phyloP scores from a whole-genome alignment of 208 protist species.

The Acanthamoeba rhysodes region DNA sequence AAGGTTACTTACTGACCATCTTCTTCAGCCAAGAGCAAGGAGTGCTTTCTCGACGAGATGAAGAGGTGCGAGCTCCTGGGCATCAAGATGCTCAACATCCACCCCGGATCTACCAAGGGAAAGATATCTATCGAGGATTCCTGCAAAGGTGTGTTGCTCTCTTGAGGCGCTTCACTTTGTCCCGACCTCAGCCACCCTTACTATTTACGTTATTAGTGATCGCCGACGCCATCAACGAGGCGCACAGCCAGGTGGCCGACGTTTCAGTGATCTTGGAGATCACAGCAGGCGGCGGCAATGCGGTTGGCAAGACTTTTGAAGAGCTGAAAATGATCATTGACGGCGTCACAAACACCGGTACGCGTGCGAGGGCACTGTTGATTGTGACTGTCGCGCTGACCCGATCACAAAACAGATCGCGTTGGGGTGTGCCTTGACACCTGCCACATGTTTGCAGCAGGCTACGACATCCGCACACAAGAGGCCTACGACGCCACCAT shows the following conservation, averaged over 20 bases:
- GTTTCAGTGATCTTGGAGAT: constrained; percentile 81
- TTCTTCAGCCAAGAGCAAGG: constrained; percentile 76
- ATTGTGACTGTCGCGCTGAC: background rate
- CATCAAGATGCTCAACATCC: constrained; percentile 79
- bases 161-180: background rate
- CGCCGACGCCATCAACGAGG: constrained; percentile 78
- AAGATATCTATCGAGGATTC: constrained; percentile 15
- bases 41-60: constrained; percentile 79
- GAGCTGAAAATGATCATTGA: constrained; percentile 83
- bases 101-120: constrained; percentile 82
- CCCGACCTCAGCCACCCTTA: background rate
- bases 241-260: constrained; percentile 32
- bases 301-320: constrained; percentile 83
- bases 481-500: constrained; percentile 41
- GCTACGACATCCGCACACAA: constrained; percentile 81
- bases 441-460: constrained; percentile 87
- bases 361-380: background rate
- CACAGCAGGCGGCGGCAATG: constrained; percentile 78
- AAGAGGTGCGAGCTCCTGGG: constrained; percentile 80
- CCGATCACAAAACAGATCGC: background rate
- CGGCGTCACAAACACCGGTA: constrained; percentile 77
- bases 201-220: constrained; percentile 20
- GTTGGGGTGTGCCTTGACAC: constrained; percentile 86
- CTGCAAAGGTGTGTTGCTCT: constrained; percentile 25
- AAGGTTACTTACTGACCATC: too few species aligned